Conservation (phyloP, 345 rosid species). For the Fremontodendron californicum region DNA sequence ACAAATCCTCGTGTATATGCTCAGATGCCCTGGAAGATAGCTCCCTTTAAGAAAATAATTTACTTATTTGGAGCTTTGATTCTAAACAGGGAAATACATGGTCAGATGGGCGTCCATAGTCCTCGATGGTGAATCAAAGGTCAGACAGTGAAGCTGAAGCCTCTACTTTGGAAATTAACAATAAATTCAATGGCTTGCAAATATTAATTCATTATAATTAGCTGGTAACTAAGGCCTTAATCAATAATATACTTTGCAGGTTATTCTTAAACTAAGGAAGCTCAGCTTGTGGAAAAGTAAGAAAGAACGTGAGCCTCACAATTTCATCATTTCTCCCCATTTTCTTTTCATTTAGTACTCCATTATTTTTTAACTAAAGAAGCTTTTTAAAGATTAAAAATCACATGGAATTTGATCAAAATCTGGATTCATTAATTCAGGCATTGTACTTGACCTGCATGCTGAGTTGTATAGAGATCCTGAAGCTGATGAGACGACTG, state of each 20-base stretch:
- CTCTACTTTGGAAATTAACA: neutral
- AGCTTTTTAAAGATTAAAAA: too few relatives aligned
- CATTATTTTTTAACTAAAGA: neutral
- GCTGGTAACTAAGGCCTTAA: neutral
- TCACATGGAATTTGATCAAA: constrained; percentile 7
- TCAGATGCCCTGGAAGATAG: constrained; percentile 73
- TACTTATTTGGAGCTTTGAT: neutral
- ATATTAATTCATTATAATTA: neutral
- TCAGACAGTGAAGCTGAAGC: constrained; percentile 15
- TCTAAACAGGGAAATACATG: constrained; percentile 61
- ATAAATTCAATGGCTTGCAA: neutral
- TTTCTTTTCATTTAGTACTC: neutral
- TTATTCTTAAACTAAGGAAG: constrained; percentile 59
- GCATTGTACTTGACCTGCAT: constrained; percentile 61
- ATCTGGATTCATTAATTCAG: constrained; percentile 25
- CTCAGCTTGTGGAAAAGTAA: constrained; percentile 65
- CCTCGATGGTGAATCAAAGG: constrained; percentile 61
- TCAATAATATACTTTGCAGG: constrained; percentile 37
- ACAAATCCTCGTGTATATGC: neutral
- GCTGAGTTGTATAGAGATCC: constrained; percentile 61
- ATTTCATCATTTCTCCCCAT: neutral
- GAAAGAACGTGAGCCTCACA: constrained; percentile 50
- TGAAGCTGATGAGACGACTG: constrained; percentile 36
- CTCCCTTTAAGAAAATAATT: constrained; percentile 28
- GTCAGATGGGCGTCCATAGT: constrained; percentile 57